Percentiles rank a stretch among this genome's conserved stretches.
Evolutionary conservation across 2,329 filamentous ascomycete genomes (phyloP).

Genomic region (Myriosclerotinia curreyana): DNA sequence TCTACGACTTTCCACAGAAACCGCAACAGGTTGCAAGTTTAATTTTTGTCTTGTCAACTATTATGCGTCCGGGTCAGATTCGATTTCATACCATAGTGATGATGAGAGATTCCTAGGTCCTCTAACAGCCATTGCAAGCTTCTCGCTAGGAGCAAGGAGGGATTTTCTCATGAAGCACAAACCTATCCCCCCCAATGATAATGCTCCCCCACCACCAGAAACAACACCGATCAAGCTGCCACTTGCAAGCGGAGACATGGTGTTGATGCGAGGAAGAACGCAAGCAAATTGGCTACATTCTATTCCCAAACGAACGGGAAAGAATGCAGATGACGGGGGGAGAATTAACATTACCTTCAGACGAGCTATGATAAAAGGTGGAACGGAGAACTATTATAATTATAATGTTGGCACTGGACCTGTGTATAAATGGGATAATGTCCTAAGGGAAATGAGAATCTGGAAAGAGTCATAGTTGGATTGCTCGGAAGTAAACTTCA

Average conservation of each 20-base stretch:
- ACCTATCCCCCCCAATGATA: conserved; percentile 45
- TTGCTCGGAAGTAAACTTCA: conserved; percentile 6
- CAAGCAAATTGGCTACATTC: conserved; percentile 75
- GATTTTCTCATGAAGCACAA: conserved; percentile 83
- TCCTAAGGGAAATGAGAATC: conserved; percentile 45
- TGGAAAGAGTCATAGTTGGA: conserved; percentile 30
- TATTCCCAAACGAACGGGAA: conserved; percentile 69
- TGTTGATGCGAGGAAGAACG: conserved; percentile 73
- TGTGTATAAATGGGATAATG: conserved; percentile 65
- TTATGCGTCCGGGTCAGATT: conserved; percentile 73
- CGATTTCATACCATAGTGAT: conserved; percentile 76
- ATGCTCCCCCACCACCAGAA: conserved; percentile 33
- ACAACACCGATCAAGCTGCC: conserved; percentile 49
- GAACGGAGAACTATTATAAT: conserved; percentile 79
- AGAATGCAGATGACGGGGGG: conserved; percentile 59
- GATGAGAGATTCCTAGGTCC: conserved; percentile 73
- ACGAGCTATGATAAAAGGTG: conserved; percentile 64
- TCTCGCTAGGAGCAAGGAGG: conserved; percentile 67
- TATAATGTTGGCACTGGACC: conserved; percentile 74
- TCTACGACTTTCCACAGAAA: conserved; percentile 61
- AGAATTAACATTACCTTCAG: conserved; percentile 78
- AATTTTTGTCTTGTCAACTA: conserved; percentile 84
- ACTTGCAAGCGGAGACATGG: conserved; percentile 70
- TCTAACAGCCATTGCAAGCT: conserved; percentile 69
- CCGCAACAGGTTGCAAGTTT: conserved; percentile 62